Base-by-base conservation (phyloP, 805 yeast species). In the Zygoascus bituminiphila region DNA sequence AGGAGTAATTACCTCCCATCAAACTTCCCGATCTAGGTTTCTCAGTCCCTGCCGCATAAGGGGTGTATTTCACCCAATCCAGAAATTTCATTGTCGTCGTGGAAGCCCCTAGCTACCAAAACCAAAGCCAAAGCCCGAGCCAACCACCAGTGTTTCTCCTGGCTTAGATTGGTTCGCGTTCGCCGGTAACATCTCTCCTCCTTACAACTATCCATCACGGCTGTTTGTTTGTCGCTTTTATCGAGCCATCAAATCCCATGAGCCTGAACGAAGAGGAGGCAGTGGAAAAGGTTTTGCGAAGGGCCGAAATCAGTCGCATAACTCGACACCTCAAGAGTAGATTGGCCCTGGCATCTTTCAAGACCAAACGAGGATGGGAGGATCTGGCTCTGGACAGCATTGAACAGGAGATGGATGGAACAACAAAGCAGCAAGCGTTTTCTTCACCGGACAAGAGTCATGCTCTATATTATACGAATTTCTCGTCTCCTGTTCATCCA, bases 281-380 rank as follows among this genome's bases (percentile, higher is more conserved):
- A 1, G 66, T 57, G 8, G 64, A 67, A 47, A 66, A 67, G 39
- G 69, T 70, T 19, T 62, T 70, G 36, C 61, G 66, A 23, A 62
- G 74, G 33, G 74, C 74, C 0, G 70, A 69, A 51, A 66, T 70
- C 45, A 63, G 72, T 22, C 54, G 72, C 24, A 58, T 71, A 42
- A 65, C 75, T 12, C 59, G 71, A 31, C 66, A 64, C 50, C 62
- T 70, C 47, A 71, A 71, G 51, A 64, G 67, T 38, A 56, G 74
- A 36, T 63, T 70, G 14, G 71, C 70, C 20, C 55, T 66, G 44
- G 75, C 75, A 6, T 58, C 68, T 22, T 62, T 61, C 62, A 70
- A 70, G 55, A 59, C 74, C 43, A 62, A 62, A 45, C 60, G 68
- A 4, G 72, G 72, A 26, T 64, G 68, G 65, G 67, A 64, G 53